Conservation (phyloP, 2,329 filamentous ascomycete species). For the Ascochyta koolunga region DNA sequence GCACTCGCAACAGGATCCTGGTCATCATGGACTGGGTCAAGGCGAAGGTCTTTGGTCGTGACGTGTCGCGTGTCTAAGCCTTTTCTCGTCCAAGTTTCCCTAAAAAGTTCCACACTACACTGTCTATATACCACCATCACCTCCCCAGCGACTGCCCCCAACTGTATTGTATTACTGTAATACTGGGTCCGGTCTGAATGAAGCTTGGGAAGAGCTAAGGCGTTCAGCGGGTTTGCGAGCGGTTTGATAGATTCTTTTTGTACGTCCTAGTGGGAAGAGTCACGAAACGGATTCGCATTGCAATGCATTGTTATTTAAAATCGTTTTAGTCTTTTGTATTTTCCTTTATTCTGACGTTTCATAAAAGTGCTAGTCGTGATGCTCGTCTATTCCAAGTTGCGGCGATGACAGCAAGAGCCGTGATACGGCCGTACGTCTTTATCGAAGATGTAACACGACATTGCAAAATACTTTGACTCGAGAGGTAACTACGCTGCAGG, state of each 20-base stretch:
- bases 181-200: slow-evolving; percentile 13
- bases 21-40: slow-evolving; percentile 96
- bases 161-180: slow-evolving; percentile 15
- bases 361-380: no score
- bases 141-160: slow-evolving; percentile 3
- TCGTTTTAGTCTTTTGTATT: no score
- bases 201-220: slow-evolving; percentile 14
- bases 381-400: no score
- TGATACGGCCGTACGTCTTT: no score
- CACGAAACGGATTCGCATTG: slow-evolving; percentile 1
- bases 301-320: slow-evolving; percentile 9
- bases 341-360: no score
- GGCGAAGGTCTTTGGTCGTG: slow-evolving; percentile 93
- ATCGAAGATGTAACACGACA: no score
- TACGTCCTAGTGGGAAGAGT: background rate
- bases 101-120: slow-evolving; percentile 8
- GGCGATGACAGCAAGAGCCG: no score
- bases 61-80: slow-evolving; percentile 75
- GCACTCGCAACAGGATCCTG: slow-evolving; percentile 92
- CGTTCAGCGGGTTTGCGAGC: slow-evolving; percentile 12
- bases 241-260: slow-evolving; percentile 15
- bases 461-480: no score
- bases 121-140: slow-evolving; percentile 17
- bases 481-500: no score
- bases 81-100: background rate